A percentile compares a stretch with the other conserved stretches of the same genome.
Evolutionary conservation across 495 filamentous ascomycete genomes (phyloP).

Genomic region (Mytilinidion resinicola): DNA sequence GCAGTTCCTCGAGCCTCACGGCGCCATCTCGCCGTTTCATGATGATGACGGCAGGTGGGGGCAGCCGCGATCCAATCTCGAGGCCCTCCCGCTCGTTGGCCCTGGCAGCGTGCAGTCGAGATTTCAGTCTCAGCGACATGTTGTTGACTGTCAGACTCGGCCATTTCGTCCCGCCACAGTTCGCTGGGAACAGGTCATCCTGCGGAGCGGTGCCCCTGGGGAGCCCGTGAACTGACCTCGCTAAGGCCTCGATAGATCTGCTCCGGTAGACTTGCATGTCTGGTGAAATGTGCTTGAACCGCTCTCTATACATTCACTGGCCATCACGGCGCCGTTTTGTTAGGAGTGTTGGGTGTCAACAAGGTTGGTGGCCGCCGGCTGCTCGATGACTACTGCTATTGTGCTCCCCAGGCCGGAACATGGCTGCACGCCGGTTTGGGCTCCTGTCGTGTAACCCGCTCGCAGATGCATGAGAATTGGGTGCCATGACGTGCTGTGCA

Average conservation of each 20-base stretch:
- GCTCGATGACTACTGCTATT: too few species aligned
- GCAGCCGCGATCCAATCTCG: slow-evolving; percentile 1
- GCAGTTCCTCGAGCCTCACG: background rate
- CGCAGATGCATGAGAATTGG: slow-evolving; percentile 16
- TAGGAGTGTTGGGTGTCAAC: background rate
- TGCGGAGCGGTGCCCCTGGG: background rate
- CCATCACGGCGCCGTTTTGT: background rate
- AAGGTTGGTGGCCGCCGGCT: background rate
- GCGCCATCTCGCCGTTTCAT: slow-evolving; percentile 8
- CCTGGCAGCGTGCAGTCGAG: background rate
- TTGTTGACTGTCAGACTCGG: slow-evolving; percentile 27
- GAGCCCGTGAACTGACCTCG: background rate
- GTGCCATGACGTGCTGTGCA: slow-evolving; percentile 13
- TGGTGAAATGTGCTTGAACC: slow-evolving; percentile 11
- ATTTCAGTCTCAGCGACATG: slow-evolving; percentile 8
- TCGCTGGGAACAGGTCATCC: slow-evolving; percentile 17
- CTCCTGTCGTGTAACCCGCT: slow-evolving; percentile 23
- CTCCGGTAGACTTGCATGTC: slow-evolving; percentile 6
- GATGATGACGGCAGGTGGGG: slow-evolving; percentile 19
- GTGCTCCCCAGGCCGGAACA: too few species aligned
- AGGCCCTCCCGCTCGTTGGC: background rate
- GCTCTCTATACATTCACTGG: background rate
- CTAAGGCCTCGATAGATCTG: slow-evolving; percentile 14
- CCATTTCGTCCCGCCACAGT: slow-evolving; percentile 23
- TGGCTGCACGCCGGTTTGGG: too few species aligned